Conservation (phyloP, 345 rosid species). For the Hirschfeldia incana region DNA sequence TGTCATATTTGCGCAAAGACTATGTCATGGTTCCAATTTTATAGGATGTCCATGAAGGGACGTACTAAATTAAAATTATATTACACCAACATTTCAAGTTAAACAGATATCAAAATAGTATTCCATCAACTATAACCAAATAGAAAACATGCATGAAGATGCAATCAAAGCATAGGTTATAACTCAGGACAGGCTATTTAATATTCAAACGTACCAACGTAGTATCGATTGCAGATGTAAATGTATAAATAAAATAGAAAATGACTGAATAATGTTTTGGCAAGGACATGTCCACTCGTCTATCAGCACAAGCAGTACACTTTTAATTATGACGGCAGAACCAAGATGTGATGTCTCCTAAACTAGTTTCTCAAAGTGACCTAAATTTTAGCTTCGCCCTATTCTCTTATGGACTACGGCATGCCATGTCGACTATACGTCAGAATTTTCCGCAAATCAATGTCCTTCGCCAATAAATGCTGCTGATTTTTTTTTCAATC, state of each 20-base stretch:
- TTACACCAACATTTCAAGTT: neutral
- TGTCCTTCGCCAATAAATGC: conserved; percentile 21
- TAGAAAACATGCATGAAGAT: too few species aligned
- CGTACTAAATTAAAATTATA: too few species aligned
- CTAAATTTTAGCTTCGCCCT: conserved; percentile 12
- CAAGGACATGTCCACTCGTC: conserved; percentile 27
- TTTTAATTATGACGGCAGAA: conserved; percentile 2
- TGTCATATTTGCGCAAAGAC: too few species aligned
- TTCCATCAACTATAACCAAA: neutral
- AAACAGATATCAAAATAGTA: neutral
- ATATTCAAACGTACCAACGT: neutral
- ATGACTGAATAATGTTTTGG: conserved; percentile 12
- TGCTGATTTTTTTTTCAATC: neutral
- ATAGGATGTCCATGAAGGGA: too few species aligned
- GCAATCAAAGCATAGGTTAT: too few species aligned
- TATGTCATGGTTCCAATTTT: too few species aligned
- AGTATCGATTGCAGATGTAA: neutral
- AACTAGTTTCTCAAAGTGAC: conserved; percentile 20
- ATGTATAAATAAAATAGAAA: neutral
- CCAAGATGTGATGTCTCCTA: conserved; percentile 38
- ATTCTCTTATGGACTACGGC: conserved; percentile 4
- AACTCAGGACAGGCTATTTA: too few species aligned
- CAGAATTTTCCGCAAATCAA: conserved; percentile 20
- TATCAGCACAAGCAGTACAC: conserved; percentile 2
- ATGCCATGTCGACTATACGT: conserved; percentile 16